Base-by-base conservation (phyloP, 768 basidiomycete genomes). In the Tulasnella sp. region DNA sequence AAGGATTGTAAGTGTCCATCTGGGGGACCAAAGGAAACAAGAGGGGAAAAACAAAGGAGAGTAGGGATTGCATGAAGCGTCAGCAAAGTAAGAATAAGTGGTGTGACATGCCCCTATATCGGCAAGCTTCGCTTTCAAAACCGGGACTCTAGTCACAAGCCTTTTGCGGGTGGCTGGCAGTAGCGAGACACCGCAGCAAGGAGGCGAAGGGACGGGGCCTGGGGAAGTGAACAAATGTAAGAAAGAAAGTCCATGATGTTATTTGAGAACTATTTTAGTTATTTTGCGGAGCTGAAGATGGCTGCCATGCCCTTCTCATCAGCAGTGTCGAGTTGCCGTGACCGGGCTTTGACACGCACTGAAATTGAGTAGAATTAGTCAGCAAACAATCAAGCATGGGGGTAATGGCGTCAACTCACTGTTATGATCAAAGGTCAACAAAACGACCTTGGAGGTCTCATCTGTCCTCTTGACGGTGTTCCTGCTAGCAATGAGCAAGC, bases 361-460 rank as follows among this genome's bases (percentile, higher is more conserved):
- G 81, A 9, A 44, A 51, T 77, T 70, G 40, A 78, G 67, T 76
- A 75, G 80, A 79, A 35, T 16, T 48, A 32, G 39, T 39, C 18
- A 23, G 51, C 32, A 35, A 78, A 35, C 18, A 10, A 32, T 80
- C 23, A n/a, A 23, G 9, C 80, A 74, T 57, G 67, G 79, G 23
- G 81, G 79, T 79, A 51, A 81, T 42, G 48, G 23, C 23, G 72
- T 81, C 11, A 78, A 57, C 23, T 70, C 20, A 95, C 93, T 85
- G 85, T 98, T 98, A 29, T 97, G 91, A 85, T 99, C 97, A 80
- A 97, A 88, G 82, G 91, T 96, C 46, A 98, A 87, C 72, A 99
- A 85, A 0, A 97, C 91, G 77, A 98, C 96, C 84, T 95, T 96
- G 73, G 91, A 90, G 88, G 80, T 83, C 84, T 37, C 84, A 82